Percentiles rank a stretch among this genome's conserved stretches.
These are phyloP conservation scores for Rosa rugosa DNA, from an alignment of 306 rosid species.

Conservation along the genomic window DNA sequence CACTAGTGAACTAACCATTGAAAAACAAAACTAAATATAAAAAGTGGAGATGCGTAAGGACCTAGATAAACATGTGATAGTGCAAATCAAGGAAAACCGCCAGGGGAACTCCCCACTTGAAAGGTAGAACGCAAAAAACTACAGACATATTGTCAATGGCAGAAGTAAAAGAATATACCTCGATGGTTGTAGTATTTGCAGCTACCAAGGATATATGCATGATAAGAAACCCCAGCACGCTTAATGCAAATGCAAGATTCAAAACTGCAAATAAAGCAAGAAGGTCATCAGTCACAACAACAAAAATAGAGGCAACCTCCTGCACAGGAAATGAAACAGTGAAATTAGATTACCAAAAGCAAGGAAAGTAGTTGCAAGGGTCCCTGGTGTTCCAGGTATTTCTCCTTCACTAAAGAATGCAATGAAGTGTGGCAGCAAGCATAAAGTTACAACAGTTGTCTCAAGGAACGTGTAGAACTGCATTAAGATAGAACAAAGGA, in stretches of 20 bases:
- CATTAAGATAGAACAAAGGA: slow-evolving; percentile 32
- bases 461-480: slow-evolving; percentile 98
- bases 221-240: slow-evolving; percentile 90
- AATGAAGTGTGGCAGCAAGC: slow-evolving; percentile 78
- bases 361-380: slow-evolving; percentile 97
- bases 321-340: neutral
- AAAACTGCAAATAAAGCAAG: slow-evolving; percentile 55
- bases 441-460: slow-evolving; percentile 85
- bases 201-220: slow-evolving; percentile 93
- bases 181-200: slow-evolving; percentile 90
- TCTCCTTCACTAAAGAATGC: slow-evolving; percentile 93
- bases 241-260: slow-evolving; percentile 90
- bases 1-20: neutral
- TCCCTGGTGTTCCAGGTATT: slow-evolving; percentile 93
- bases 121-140: neutral
- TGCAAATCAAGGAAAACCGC: neutral
- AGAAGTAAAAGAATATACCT: slow-evolving; percentile 48
- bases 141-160: neutral
- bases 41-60: neutral
- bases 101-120: neutral
- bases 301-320: slow-evolving; percentile 24
- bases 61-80: neutral
- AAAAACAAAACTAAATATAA: neutral
- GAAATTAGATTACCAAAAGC: slow-evolving; percentile 67
- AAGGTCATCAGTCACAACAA: slow-evolving; percentile 27